Evolutionary conservation across 179 eudicot species (phyloP).

Genomic region (Spinacia oleracea): DNA sequence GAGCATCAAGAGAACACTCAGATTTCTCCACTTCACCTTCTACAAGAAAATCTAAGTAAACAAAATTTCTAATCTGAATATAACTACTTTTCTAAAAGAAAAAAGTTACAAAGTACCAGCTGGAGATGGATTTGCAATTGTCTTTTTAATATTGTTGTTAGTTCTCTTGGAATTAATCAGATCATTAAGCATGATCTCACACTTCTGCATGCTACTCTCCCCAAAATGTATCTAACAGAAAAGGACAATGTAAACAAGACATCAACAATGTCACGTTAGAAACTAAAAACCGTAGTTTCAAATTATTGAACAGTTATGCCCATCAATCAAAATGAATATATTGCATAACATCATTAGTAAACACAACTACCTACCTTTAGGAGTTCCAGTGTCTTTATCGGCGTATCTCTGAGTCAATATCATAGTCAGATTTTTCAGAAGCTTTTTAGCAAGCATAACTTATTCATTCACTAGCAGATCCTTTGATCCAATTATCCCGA

Average conservation of each 20-base stretch:
- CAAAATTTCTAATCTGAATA: conserved; percentile 1
- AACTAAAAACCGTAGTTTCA: background rate
- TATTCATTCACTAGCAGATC: conserved; percentile 95
- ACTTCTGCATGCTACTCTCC: conserved; percentile 96
- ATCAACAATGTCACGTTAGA: conserved; percentile 19
- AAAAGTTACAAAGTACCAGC: conserved; percentile 41
- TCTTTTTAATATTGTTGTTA: conserved; percentile 75
- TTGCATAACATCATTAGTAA: conserved; percentile 2
- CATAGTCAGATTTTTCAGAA: conserved; percentile 94
- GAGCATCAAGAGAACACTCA: conserved; percentile 58
- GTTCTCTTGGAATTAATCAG: conserved; percentile 90
- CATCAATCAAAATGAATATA: conserved; percentile 5
- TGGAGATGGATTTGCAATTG: conserved; percentile 57
- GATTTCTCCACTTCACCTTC: conserved; percentile 44
- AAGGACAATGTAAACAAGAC: conserved; percentile 16
- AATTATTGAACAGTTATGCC: background rate
- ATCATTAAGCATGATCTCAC: conserved; percentile 99
- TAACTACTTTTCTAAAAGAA: background rate
- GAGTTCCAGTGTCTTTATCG: conserved; percentile 85
- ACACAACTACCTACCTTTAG: conserved; percentile 56
- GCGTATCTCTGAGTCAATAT: conserved; percentile 94
- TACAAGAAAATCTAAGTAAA: conserved; percentile 25
- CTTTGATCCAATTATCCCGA: conserved; percentile 94
- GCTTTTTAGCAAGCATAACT: conserved; percentile 97
- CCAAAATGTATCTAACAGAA: conserved; percentile 90